Conservation (phyloP, 441 rosid genomes). For the Erodium texanum region DNA sequence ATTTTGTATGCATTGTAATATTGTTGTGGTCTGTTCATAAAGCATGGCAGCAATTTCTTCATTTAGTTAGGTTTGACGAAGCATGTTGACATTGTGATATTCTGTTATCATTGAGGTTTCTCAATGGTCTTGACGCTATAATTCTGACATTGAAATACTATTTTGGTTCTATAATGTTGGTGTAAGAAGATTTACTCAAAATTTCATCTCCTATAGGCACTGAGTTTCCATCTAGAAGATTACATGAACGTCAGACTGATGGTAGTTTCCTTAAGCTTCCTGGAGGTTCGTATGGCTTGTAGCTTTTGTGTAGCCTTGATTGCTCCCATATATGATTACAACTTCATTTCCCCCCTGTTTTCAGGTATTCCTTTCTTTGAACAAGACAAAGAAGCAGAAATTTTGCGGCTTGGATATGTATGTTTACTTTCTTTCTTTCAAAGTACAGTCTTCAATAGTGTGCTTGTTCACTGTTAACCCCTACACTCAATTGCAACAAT, state of each 20-base stretch:
- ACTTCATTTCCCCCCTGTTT: slow-evolving; percentile 2
- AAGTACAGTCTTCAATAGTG: not conserved
- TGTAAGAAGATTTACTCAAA: slow-evolving; percentile 10
- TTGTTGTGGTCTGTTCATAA: not conserved
- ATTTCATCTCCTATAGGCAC: slow-evolving; percentile 28
- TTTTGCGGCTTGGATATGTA: slow-evolving; percentile 74
- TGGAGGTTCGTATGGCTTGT: slow-evolving; percentile 39
- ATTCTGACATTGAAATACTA: not conserved
- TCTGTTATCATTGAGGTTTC: not conserved
- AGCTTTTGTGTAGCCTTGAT: not conserved
- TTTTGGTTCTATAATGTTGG: not conserved
- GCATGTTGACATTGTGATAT: not conserved
- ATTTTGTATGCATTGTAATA: not conserved
- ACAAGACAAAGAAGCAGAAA: slow-evolving; percentile 72
- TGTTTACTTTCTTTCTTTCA: slow-evolving; percentile 7
- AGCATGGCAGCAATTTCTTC: not conserved
- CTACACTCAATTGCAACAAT: not conserved
- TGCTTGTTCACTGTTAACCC: not conserved
- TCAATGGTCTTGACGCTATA: not conserved
- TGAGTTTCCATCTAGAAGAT: slow-evolving; percentile 38
- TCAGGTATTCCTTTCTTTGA: slow-evolving; percentile 60
- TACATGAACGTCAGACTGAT: slow-evolving; percentile 27
- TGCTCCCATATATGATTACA: not conserved
- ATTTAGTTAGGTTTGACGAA: not conserved
- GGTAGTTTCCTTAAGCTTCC: slow-evolving; percentile 38